These are phyloP conservation scores for Wickerhamomyces chambardii DNA, from an alignment of 805 yeast species.

Conservation along the genomic window DNA sequence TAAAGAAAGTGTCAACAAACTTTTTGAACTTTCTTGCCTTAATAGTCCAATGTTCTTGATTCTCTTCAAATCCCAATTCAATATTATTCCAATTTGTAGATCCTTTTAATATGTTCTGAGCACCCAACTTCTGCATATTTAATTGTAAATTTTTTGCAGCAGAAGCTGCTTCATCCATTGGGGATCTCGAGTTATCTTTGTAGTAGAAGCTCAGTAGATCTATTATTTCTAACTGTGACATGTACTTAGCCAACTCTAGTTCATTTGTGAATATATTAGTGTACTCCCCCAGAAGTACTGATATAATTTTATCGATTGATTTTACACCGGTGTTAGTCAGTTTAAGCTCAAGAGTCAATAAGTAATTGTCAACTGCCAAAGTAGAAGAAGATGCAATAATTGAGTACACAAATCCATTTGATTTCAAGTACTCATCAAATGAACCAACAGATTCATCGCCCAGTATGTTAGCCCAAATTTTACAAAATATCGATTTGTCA, in stretches of 20 bases:
- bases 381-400: constrained; percentile 33
- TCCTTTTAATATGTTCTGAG: constrained; percentile 35
- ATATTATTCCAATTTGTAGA: constrained; percentile 21
- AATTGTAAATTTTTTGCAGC: constrained; percentile 30
- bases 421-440: constrained; percentile 29
- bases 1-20: constrained; percentile 22
- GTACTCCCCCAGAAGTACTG: constrained; percentile 20
- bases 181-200: constrained; percentile 23
- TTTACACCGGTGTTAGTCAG: constrained; percentile 38
- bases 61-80: constrained; percentile 24
- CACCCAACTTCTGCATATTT: constrained; percentile 20
- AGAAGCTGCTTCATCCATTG: constrained; percentile 39
- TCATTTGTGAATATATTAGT: constrained; percentile 9
- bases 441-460: constrained; percentile 57
- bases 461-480: constrained; percentile 45
- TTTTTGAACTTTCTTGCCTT: constrained; percentile 26
- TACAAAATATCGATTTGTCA: constrained; percentile 22
- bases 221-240: constrained; percentile 39
- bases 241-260: constrained; percentile 24
- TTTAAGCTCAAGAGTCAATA: constrained; percentile 39
- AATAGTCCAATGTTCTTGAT: constrained; percentile 32
- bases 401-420: constrained; percentile 24
- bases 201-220: constrained; percentile 37
- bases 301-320: constrained; percentile 24
- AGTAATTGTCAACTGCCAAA: constrained; percentile 24